Evolutionary conservation across 345 rosid species (phyloP).

Genomic region (Gossypium herbaceum): DNA sequence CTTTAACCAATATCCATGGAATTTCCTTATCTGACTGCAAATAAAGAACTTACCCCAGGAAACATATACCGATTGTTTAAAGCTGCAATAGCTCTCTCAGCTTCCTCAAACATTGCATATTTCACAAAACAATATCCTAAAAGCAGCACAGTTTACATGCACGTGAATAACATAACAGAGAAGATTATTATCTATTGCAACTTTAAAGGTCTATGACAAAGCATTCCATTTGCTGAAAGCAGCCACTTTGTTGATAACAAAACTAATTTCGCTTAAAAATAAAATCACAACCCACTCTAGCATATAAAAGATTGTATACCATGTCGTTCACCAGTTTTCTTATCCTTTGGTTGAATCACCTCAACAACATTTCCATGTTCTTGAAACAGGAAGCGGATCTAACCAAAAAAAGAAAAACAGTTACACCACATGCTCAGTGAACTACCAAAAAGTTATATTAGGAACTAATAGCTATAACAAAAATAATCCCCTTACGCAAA

Average conservation of each 20-base stretch:
- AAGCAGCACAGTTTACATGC: slow-evolving; percentile 17
- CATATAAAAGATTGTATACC: slow-evolving; percentile 32
- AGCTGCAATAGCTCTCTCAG: slow-evolving; percentile 66
- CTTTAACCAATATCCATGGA: background rate
- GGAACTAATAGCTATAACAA: background rate
- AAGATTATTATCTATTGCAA: background rate
- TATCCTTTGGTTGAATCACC: slow-evolving; percentile 71
- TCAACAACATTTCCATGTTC: slow-evolving; percentile 65
- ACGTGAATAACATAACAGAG: background rate
- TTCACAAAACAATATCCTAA: slow-evolving; percentile 87
- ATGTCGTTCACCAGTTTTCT: slow-evolving; percentile 59
- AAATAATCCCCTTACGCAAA: background rate
- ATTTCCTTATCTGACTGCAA: background rate
- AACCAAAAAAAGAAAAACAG: slow-evolving; percentile 21
- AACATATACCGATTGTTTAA: slow-evolving; percentile 54
- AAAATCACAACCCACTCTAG: background rate
- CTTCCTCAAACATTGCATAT: slow-evolving; percentile 64
- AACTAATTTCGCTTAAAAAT: background rate
- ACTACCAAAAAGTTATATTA: background rate
- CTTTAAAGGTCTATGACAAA: background rate
- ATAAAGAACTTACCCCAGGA: slow-evolving; percentile 65
- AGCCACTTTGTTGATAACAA: background rate
- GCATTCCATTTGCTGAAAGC: background rate
- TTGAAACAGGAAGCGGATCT: slow-evolving; percentile 70
- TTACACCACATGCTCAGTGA: slow-evolving; percentile 8